These are phyloP conservation scores for Calonectria montana DNA, from an alignment of 2,329 filamentous ascomycete species.

Conservation along the genomic window DNA sequence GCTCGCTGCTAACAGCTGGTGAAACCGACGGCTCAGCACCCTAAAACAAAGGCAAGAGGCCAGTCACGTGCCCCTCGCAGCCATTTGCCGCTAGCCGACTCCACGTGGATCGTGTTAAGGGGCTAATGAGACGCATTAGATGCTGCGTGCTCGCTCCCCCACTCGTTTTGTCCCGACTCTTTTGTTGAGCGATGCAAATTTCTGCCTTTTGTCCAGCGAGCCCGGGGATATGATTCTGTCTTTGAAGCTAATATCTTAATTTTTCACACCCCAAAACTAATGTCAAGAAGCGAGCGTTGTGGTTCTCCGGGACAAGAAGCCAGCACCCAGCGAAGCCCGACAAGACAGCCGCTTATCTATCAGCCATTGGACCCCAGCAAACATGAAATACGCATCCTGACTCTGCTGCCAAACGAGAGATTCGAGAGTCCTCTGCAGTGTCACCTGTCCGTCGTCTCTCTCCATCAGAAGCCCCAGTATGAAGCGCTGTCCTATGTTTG, in stretches of 20 bases:
- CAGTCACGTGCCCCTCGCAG: not conserved
- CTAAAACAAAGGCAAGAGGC: too few relatives aligned
- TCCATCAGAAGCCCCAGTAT: slow-evolving; percentile 10
- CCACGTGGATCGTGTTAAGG: not conserved
- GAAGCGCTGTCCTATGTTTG: slow-evolving; percentile 33
- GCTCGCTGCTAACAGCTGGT: not conserved
- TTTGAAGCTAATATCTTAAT: not conserved
- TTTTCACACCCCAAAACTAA: not conserved
- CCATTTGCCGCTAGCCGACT: not conserved
- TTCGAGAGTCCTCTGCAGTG: not conserved
- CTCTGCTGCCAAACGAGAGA: not conserved
- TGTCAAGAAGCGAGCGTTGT: not conserved
- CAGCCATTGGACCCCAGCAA: not conserved
- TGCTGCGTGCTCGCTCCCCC: not conserved
- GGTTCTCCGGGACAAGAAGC: slow-evolving; percentile 1
- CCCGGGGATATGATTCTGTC: not conserved
- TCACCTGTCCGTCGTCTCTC: not conserved
- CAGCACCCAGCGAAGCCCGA: not conserved
- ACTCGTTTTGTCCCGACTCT: not conserved
- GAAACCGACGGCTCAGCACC: too few relatives aligned
- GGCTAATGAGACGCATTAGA: not conserved
- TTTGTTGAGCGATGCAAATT: not conserved
- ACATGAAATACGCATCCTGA: not conserved
- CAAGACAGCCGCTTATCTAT: not conserved
- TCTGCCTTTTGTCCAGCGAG: not conserved